Base-by-base conservation (phyloP, 805 yeast species). In the Lipomyces kockii region DNA sequence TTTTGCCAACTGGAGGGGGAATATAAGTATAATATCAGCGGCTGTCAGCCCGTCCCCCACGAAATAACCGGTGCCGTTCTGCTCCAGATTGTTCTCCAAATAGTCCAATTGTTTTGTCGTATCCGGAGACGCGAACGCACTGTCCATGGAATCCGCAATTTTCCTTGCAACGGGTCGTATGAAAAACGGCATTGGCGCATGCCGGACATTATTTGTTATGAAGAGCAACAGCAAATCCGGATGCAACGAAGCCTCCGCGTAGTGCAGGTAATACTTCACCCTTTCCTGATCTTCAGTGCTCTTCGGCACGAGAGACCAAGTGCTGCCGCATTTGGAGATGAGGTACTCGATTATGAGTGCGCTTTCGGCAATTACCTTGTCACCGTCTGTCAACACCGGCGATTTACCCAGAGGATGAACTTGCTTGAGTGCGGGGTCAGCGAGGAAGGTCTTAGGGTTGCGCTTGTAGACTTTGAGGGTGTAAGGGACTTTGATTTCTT, bases 381-480 rank as follows among this genome's bases (percentile, higher is more conserved):
- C 82, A 56, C 80, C 79, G 49, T 82, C 75, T 69, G 85, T 88
- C 56, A 89, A 69, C 0, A 88, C 76, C 0, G 94, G 94, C 0
- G 87, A 79, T 73, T 86, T 87, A 0, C 92, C 92, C 27, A 85
- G 76, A 9, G 90, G 89, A 73, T 86, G 89, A 11, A 87, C 78
- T 52, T 83, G 79, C 66, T 80, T 80, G 52, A 88, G 76, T 49
- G 80, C 86, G 1, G 79, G 78, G 7, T 85, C 86, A 0, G 87
- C 87, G 54, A 85, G 78, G 77, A 81, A 81, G 22, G 81, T 79
- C 8, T 79, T 77, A 1, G 81, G 79, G 68, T 84, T 80, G 60
- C 92, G 81, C 65, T 83, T 77, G 76, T 85, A 87, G 2, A 83
- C 74, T 69, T 85, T 83, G 22, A 87, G 77, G 14, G 83, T 85